A percentile compares a stretch with the other conserved stretches of the same genome.
Conservation (phyloP, 768 basidiomycete genomes). For the Grammothele lineata region DNA sequence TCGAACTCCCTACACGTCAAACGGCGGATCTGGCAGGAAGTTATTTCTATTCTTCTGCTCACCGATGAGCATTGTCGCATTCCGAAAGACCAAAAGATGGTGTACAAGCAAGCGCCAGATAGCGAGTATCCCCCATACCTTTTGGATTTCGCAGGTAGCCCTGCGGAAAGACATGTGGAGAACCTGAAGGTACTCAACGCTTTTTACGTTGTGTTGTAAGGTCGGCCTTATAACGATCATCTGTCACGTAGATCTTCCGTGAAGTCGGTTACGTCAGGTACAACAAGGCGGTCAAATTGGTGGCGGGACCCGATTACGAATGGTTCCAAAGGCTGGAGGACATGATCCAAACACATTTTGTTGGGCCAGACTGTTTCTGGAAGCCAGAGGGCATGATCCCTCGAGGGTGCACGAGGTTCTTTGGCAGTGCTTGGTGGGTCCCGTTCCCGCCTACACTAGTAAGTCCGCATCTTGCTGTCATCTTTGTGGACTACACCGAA, state of each 20-base stretch:
- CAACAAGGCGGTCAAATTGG: constrained; percentile 43
- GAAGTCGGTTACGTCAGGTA: constrained; percentile 62
- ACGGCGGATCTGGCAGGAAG: constrained; percentile 79
- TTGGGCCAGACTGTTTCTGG: constrained; percentile 78
- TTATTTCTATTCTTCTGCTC: constrained; percentile 61
- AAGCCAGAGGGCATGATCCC: constrained; percentile 29
- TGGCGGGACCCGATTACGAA: constrained; percentile 43
- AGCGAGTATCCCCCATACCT: constrained; percentile 67
- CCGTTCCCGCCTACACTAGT: constrained; percentile 75
- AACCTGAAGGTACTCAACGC: constrained; percentile 70
- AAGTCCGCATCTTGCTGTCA: constrained; percentile 22
- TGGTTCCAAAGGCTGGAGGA: constrained; percentile 44
- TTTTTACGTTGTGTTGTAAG: too few relatives aligned
- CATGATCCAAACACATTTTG: constrained; percentile 50
- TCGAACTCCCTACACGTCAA: constrained; percentile 54
- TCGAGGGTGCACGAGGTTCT: constrained; percentile 44
- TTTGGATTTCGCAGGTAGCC: constrained; percentile 55
- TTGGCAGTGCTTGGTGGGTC: constrained; percentile 78
- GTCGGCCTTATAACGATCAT: too few relatives aligned
- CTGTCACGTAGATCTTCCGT: constrained; percentile 74
- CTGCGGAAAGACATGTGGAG: constrained; percentile 70
- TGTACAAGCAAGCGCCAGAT: constrained; percentile 53
- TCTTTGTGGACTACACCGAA: too few relatives aligned
- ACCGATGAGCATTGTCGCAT: constrained; percentile 57
- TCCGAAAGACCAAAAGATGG: constrained; percentile 51